phyloP scores from a whole-genome alignment of 805 yeast species.

The Candida lessepsii region DNA sequence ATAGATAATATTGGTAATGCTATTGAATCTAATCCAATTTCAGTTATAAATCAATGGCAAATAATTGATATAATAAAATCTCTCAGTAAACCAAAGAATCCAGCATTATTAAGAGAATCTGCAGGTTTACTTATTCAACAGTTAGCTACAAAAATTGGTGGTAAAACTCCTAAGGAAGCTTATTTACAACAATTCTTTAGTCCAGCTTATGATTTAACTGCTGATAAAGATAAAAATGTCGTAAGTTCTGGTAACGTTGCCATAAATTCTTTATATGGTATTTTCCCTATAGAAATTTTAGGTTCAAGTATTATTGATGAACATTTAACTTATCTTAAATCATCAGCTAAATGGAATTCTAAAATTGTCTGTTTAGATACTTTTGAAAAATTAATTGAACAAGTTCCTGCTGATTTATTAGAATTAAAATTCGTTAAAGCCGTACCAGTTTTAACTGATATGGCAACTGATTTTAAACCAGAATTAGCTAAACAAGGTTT shows the following conservation, averaged over 20 bases:
- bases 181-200: slow-evolving; percentile 64
- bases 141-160: slow-evolving; percentile 57
- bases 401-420: slow-evolving; percentile 79
- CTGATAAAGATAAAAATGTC: slow-evolving; percentile 87
- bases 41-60: slow-evolving; percentile 59
- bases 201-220: slow-evolving; percentile 64
- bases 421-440: slow-evolving; percentile 77
- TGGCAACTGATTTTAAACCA: slow-evolving; percentile 94
- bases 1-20: slow-evolving; percentile 52
- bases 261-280: slow-evolving; percentile 63
- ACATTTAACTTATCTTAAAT: slow-evolving; percentile 60
- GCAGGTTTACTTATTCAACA: slow-evolving; percentile 63
- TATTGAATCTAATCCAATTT: slow-evolving; percentile 44
- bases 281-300: slow-evolving; percentile 75
- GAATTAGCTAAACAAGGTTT: slow-evolving; percentile 87
- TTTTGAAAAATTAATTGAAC: slow-evolving; percentile 72
- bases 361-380: slow-evolving; percentile 76
- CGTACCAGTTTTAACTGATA: slow-evolving; percentile 83
- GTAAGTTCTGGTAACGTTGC: slow-evolving; percentile 84
- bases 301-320: slow-evolving; percentile 67
- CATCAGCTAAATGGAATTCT: slow-evolving; percentile 92
- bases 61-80: slow-evolving; percentile 61
- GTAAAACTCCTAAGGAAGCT: slow-evolving; percentile 72
- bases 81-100: slow-evolving; percentile 69
- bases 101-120: slow-evolving; percentile 74